These are phyloP conservation scores for Ustilago crameri DNA, from an alignment of 1,284 basidiomycete genomes.

Conservation along the genomic window DNA sequence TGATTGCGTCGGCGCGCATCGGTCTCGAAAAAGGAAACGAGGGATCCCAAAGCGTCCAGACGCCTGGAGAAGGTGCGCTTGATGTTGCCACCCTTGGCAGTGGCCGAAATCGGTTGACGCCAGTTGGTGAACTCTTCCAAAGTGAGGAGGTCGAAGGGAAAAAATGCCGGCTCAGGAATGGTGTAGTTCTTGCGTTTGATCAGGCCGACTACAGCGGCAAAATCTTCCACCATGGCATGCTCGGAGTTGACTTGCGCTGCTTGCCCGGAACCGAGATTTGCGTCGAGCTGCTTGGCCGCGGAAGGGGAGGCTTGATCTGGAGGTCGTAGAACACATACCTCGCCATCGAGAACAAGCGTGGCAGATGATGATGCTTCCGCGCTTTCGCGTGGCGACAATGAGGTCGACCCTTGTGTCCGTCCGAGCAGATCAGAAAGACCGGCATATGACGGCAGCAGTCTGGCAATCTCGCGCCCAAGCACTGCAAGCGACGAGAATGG, in stretches of 20 bases:
- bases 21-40: constrained; percentile 24
- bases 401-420: neutral
- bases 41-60: constrained; percentile 14
- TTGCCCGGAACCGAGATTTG: neutral
- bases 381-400: neutral
- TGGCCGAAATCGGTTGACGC: constrained; percentile 6
- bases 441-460: constrained; percentile 19
- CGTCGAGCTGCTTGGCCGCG: constrained; percentile 27
- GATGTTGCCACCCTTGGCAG: neutral
- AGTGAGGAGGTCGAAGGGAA: constrained; percentile 54
- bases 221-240: constrained; percentile 49
- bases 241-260: neutral
- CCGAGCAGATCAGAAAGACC: constrained; percentile 15
- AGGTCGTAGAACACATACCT: constrained; percentile 46
- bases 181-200: constrained; percentile 35
- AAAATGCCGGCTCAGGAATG: constrained; percentile 41
- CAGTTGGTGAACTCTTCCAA: constrained; percentile 49
- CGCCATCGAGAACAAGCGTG: constrained; percentile 56
- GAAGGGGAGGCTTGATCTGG: constrained; percentile 33
- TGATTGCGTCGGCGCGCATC: constrained; percentile 6
- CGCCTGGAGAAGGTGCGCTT: constrained; percentile 36
- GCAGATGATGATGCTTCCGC: neutral
- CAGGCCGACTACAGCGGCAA: constrained; percentile 39
- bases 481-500: constrained; percentile 33
- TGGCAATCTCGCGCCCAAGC: constrained; percentile 33